Evolutionary conservation across 805 yeast species (phyloP).

Genomic region (Starmera pachycereana): DNA sequence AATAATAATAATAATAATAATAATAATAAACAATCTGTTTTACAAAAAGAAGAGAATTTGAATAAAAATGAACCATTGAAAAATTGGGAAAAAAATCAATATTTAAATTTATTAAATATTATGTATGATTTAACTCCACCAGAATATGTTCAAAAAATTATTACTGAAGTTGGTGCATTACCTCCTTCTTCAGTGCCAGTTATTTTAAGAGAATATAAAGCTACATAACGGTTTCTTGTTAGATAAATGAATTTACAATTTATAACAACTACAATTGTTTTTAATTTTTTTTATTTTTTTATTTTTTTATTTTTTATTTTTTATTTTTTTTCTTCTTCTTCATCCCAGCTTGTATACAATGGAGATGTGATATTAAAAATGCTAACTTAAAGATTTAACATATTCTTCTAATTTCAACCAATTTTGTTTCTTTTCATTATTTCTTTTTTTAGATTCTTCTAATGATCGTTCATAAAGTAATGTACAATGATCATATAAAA

Average conservation of each 20-base stretch:
- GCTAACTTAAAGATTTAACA: conserved; percentile 27
- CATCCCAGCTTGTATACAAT: too few relatives aligned
- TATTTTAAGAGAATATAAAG: conserved; percentile 81
- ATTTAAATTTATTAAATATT: conserved; percentile 67
- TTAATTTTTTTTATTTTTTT: too few relatives aligned
- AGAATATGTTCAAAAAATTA: conserved; percentile 83
- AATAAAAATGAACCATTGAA: conserved; percentile 33
- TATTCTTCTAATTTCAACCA: conserved; percentile 63
- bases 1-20: conserved; percentile 18
- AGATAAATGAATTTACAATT: too few relatives aligned
- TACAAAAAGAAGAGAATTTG: conserved; percentile 19
- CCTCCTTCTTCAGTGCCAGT: conserved; percentile 99
- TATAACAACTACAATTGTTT: too few relatives aligned
- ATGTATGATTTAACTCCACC: conserved; percentile 95
- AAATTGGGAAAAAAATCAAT: conserved; percentile 55
- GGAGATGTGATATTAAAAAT: too few relatives aligned
- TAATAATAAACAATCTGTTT: too few relatives aligned
- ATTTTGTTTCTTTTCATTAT: conserved; percentile 50
- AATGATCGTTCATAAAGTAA: conserved; percentile 71
- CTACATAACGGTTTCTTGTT: too few relatives aligned
- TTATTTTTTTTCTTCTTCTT: too few relatives aligned
- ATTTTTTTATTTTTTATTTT: too few relatives aligned
- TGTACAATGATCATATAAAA: conserved; percentile 88
- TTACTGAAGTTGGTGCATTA: conserved; percentile 90
- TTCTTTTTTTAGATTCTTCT: conserved; percentile 60